Percentiles rank a stretch among this genome's conserved stretches.
These are phyloP conservation scores for Pascua sp. DNA, from an alignment of 1,284 basidiomycete genomes.

Conservation along the genomic window DNA sequence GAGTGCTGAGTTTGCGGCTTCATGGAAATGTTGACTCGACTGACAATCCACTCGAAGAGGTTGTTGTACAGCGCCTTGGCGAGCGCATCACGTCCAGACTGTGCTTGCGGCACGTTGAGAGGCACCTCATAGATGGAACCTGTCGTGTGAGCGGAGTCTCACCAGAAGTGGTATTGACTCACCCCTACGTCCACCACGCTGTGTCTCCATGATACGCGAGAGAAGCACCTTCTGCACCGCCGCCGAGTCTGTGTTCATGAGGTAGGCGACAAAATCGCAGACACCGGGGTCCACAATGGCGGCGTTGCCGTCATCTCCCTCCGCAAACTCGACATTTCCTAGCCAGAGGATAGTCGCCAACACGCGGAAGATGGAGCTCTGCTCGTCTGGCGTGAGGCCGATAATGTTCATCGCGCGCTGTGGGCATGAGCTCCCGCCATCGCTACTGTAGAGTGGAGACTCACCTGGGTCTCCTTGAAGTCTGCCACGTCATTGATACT, in stretches of 20 bases:
- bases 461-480: conserved; percentile 79
- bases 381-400: conserved; percentile 78
- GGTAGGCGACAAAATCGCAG: conserved; percentile 92
- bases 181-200: conserved; percentile 83
- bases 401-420: conserved; percentile 92
- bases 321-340: conserved; percentile 87
- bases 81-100: conserved; percentile 83
- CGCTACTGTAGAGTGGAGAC: conserved; percentile 26
- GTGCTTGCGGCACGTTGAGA: conserved; percentile 87
- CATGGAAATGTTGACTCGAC: conserved; percentile 93
- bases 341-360: conserved; percentile 92
- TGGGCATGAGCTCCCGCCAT: background rate
- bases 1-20: conserved; percentile 69
- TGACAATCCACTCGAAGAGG: conserved; percentile 99
- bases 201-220: conserved; percentile 84
- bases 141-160: conserved; percentile 16
- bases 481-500: conserved; percentile 89
- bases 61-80: conserved; percentile 98
- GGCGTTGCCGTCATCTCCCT: conserved; percentile 87
- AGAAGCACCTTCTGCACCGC: conserved; percentile 84
- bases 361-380: conserved; percentile 89
- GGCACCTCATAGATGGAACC: conserved; percentile 93
- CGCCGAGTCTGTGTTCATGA: conserved; percentile 80
- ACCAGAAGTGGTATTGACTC: conserved; percentile 3
- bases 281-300: conserved; percentile 76